These are phyloP conservation scores for Mycena galericulata DNA, from an alignment of 768 basidiomycete genomes.

Conservation along the genomic window DNA sequence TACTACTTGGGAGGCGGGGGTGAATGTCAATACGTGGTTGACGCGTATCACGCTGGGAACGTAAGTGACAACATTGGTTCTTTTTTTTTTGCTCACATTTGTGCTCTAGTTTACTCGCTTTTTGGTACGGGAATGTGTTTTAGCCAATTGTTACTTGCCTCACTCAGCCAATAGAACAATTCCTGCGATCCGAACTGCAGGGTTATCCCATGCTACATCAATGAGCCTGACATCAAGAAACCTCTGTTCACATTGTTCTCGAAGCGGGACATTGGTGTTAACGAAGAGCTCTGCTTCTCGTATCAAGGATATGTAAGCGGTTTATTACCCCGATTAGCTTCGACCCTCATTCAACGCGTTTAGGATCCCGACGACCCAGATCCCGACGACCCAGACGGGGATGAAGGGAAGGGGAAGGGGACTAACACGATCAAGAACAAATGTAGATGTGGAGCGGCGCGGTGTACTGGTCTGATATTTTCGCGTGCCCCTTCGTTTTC, in stretches of 20 bases:
- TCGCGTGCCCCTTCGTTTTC: no score
- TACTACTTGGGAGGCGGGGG: slow-evolving; percentile 64
- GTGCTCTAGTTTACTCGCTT: slow-evolving; percentile 86
- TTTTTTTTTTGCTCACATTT: slow-evolving; percentile 9
- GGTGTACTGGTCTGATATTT: slow-evolving; percentile 7
- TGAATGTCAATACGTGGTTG: slow-evolving; percentile 68
- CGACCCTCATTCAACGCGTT: background rate
- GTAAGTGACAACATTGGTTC: slow-evolving; percentile 55
- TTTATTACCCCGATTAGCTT: background rate
- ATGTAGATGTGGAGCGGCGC: slow-evolving; percentile 11
- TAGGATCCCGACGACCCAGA: slow-evolving; percentile 20
- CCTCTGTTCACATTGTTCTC: slow-evolving; percentile 80
- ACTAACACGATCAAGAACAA: background rate
- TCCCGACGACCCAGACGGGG: background rate
- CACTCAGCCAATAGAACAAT: slow-evolving; percentile 73
- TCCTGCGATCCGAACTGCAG: slow-evolving; percentile 89
- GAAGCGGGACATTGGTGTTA: slow-evolving; percentile 66
- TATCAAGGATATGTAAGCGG: slow-evolving; percentile 63
- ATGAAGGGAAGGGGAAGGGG: background rate
- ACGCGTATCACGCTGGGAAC: slow-evolving; percentile 91
- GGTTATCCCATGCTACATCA: slow-evolving; percentile 81
- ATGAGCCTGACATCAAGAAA: slow-evolving; percentile 79
- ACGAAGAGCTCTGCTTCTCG: slow-evolving; percentile 83
- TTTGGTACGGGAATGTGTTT: slow-evolving; percentile 61
- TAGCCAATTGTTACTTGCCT: background rate